These are phyloP conservation scores for Didymella pinodella DNA, from an alignment of 2,329 filamentous ascomycete genomes.

Conservation along the genomic window DNA sequence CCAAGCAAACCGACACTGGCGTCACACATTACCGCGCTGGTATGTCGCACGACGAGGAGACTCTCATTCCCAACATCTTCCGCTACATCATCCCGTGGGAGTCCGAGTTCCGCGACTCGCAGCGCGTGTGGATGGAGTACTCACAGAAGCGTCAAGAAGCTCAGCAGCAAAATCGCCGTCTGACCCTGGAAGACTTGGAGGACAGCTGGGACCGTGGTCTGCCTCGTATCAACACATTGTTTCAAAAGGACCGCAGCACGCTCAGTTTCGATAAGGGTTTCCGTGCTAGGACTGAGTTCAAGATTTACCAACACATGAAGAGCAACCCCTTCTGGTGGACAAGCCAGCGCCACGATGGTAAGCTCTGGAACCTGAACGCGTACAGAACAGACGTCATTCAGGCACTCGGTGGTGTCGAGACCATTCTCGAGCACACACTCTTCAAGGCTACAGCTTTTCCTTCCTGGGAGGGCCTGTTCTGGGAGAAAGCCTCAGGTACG, in stretches of 20 bases:
- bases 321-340: conserved; percentile 99
- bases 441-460: conserved; percentile 98
- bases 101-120: conserved; percentile 97
- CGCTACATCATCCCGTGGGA: conserved; percentile 99
- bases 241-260: conserved; percentile 97
- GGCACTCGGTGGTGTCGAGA: conserved; percentile 94
- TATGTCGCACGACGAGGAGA: conserved; percentile 99
- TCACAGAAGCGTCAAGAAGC: conserved; percentile 97
- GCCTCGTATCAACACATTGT: conserved; percentile 96
- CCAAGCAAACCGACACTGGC: conserved; percentile 95
- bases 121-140: conserved; percentile 98
- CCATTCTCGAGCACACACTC: conserved; percentile 93
- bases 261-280: conserved; percentile 99
- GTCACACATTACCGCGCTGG: conserved; percentile 96
- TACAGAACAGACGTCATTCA: conserved; percentile 98
- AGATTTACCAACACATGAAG: conserved; percentile 98
- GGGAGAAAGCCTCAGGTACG: conserved; percentile 70
- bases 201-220: conserved; percentile 98
- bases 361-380: conserved; percentile 95
- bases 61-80: conserved; percentile 98
- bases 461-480: conserved; percentile 96
- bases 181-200: conserved; percentile 95
- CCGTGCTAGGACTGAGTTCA: conserved; percentile 93
- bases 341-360: conserved; percentile 94
- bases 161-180: conserved; percentile 92